phyloP scores from a whole-genome alignment of 2,329 filamentous ascomycete species.

The Coniella lustricola region DNA sequence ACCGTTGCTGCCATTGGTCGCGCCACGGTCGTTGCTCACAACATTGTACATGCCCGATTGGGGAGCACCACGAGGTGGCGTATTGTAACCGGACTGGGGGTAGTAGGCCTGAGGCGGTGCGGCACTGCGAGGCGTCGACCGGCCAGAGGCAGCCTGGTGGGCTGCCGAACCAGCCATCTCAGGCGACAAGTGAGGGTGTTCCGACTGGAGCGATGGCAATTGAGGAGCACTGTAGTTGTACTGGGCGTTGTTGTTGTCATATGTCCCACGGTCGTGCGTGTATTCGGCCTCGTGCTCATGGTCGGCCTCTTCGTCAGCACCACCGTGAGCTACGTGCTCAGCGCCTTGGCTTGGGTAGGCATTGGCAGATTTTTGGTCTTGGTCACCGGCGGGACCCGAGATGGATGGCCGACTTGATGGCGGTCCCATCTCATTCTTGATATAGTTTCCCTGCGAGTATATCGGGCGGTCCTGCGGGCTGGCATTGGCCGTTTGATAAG shows the following conservation, averaged over 20 bases:
- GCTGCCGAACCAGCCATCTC: constrained; percentile 77
- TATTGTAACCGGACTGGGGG: constrained; percentile 63
- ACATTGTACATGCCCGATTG: constrained; percentile 85
- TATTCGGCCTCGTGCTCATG: constrained; percentile 77
- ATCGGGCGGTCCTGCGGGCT: constrained; percentile 55
- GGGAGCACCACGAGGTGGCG: constrained; percentile 63
- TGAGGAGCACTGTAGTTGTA: constrained; percentile 73
- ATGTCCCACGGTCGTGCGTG: constrained; percentile 72
- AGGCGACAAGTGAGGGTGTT: constrained; percentile 69
- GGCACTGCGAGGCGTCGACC: constrained; percentile 78
- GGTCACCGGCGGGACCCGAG: constrained; percentile 43
- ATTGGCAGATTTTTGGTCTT: constrained; percentile 59
- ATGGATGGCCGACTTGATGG: constrained; percentile 57
- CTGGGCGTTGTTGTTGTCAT: constrained; percentile 63
- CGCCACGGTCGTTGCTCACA: constrained; percentile 70
- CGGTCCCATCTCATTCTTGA: constrained; percentile 85
- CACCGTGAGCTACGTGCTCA: constrained; percentile 45
- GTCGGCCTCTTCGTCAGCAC: constrained; percentile 60
- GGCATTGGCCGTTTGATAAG: constrained; percentile 60
- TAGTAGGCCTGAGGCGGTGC: constrained; percentile 69
- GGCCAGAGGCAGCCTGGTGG: constrained; percentile 73
- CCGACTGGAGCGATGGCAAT: constrained; percentile 58
- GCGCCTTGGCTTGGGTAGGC: constrained; percentile 47
- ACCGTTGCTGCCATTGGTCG: constrained; percentile 57
- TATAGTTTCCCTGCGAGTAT: constrained; percentile 63